Evolutionary conservation across 2,329 filamentous ascomycete genomes (phyloP).

Genomic region (Diaporthe citriasiana): DNA sequence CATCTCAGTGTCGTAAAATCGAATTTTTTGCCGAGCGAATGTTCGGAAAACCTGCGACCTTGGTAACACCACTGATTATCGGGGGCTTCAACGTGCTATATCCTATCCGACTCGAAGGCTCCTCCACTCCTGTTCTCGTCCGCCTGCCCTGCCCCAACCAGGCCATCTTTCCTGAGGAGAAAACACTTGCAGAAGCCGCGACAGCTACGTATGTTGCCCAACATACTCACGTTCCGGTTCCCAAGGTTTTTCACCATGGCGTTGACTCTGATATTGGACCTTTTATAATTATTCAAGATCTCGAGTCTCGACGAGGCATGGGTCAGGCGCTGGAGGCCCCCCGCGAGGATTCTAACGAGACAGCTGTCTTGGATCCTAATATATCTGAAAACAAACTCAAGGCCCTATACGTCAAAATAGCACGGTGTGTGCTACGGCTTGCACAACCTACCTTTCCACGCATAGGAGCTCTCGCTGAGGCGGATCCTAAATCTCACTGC

Average conservation of each 20-base stretch:
- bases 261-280: slow-evolving; percentile 8
- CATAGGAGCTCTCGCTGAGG: slow-evolving; percentile 10
- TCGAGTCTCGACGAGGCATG: slow-evolving; percentile 1
- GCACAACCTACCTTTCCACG: slow-evolving; percentile 14
- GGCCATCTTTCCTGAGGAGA: slow-evolving; percentile 7
- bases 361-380: neutral
- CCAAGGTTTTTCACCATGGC: neutral
- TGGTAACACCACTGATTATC: neutral
- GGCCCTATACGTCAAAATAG: neutral
- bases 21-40: neutral
- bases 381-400: neutral
- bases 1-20: slow-evolving; percentile 20
- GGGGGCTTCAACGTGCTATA: slow-evolving; percentile 19
- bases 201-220: neutral
- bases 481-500: neutral
- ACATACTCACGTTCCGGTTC: neutral
- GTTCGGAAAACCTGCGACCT: neutral
- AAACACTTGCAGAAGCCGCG: slow-evolving; percentile 6
- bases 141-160: slow-evolving; percentile 10
- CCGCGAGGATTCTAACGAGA: neutral
- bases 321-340: neutral
- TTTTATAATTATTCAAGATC: slow-evolving; percentile 9
- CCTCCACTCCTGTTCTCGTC: neutral
- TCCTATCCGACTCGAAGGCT: slow-evolving; percentile 19
- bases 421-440: neutral